Base-by-base conservation (phyloP, 1,284 basidiomycete species). In the Veloboletus limbatus region DNA sequence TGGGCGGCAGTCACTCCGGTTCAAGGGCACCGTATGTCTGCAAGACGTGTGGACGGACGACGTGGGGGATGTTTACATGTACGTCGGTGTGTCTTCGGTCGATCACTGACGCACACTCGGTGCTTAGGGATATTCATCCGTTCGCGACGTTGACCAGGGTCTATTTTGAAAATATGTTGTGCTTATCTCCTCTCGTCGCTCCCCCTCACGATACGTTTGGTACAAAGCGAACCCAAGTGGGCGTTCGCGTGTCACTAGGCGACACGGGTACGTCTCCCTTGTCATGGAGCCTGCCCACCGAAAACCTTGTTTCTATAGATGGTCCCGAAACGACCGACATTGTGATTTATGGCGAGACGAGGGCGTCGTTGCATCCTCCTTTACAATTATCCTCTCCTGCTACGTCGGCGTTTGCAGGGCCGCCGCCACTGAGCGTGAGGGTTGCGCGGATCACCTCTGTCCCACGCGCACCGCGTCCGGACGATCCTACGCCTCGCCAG, bases 401-500 rank as follows among this genome's bases (percentile, higher is more conserved):
- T 24, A 43, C 58, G 61, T 46, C 55, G 51, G 40, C 42, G 48
- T 53, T 32, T 41, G 28, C 28, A 8, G 45, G 54, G 27, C 40
- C 44, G 6, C 59, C 49, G 17, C 62, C 64, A 2, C 60, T 85
- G 13, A 70, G 70, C 27, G 66, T 88, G 32, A 60, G 72, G 16
- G 85, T 82, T 6, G 82, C 80, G 0, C 77, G 82, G 18, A 73
- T 88, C 47, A 69, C 73, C 8, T 67, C 74, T 20, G 69, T 66
- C 0, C 71, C 57, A 26, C 67, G 51, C 16, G 63, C 51, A 2
- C 85, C 86, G 3, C 73, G 87, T 24, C 86, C 87, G 0, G 86
- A 89, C 53, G 87, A 89, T 51, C 86, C 84, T 0, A 86, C 80
- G 2, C 86, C 85, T 8, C 82, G 87, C 16, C 72, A 75, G 32